Evolutionary conservation across 441 rosid species (phyloP).

Genomic region (Kokia cookei): DNA sequence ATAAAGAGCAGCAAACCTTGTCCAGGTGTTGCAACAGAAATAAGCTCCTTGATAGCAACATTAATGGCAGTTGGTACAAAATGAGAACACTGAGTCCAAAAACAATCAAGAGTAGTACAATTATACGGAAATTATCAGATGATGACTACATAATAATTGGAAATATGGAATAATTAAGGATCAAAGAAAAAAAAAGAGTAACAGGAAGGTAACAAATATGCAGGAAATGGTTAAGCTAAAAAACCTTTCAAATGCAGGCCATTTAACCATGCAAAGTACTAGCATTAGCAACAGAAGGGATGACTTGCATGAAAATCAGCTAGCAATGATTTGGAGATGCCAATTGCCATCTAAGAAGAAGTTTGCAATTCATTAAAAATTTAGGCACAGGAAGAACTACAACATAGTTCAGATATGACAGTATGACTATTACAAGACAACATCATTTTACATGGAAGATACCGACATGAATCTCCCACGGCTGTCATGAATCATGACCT

Average conservation of each 20-base stretch:
- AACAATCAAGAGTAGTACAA: neutral
- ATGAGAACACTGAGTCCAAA: conserved; percentile 40
- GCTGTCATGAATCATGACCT: neutral
- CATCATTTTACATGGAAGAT: neutral
- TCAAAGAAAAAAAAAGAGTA: neutral
- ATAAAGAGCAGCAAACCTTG: conserved; percentile 23
- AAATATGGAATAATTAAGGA: neutral
- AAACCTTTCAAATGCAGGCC: neutral
- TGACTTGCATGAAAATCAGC: neutral
- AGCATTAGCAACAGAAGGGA: neutral
- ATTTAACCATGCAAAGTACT: neutral
- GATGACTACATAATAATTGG: neutral
- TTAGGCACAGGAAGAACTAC: neutral
- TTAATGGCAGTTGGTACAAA: conserved; percentile 46
- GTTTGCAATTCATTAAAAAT: neutral
- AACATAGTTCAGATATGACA: neutral
- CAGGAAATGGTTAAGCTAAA: neutral
- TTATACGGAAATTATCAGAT: neutral
- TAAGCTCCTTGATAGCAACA: conserved; percentile 45
- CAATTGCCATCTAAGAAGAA: neutral
- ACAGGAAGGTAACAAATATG: neutral
- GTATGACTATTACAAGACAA: neutral
- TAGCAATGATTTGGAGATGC: neutral
- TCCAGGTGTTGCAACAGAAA: conserved; percentile 48
- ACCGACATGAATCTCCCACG: neutral